Evolutionary conservation across 2,329 filamentous ascomycete genomes (phyloP), one percentile per base, ranked within the genome.

Genomic region (Allantophomopsis cytisporea): DNA sequence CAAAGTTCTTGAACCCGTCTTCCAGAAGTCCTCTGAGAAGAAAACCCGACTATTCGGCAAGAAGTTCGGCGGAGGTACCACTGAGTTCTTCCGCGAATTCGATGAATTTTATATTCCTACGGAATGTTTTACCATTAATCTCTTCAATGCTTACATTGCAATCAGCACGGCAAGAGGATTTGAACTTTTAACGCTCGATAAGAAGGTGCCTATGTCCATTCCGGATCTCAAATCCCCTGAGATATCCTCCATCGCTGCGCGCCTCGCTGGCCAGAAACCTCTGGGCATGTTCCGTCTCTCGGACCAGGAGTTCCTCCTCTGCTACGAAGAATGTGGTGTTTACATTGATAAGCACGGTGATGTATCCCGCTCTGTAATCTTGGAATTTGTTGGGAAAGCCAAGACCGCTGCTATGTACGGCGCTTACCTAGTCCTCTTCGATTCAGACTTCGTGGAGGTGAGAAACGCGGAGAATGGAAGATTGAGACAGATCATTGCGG

Each of bases 281-380:
- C 67, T 98, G 10, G 88, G 88, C 50, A 98, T 98, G 91, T 95
- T 98, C 69, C 79, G 88, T 32, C 76, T 98, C 40, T 88, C 83
- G 47, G 84, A 93, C 43, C 82, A 83, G 41, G 91, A 94, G 58
- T 98, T 96, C 61, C 66, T 98, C 18, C 76, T 95, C 37, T 85
- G 83, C 31, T 98, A 96, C 58, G 84, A 93, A 60, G 87, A 95
- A 59, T 96, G 89, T 51, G 91, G 88, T 14, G 88, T 98, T 7
- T 98, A 96, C 54, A 83, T 96, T 55, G 93, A 98, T 66, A 95
- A 96, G 62, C 87, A 96, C 59, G 91, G 91, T 48, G 91, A 98
- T 45, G 86, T 98, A 20, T 89, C 80, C 31, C 82, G 93, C 35
- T 86, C 82, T 20, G 85, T 96, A 42, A 88, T 96, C 53, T 94